Conservation (phyloP, 768 basidiomycete species). For the Leccinum uliginosum region DNA sequence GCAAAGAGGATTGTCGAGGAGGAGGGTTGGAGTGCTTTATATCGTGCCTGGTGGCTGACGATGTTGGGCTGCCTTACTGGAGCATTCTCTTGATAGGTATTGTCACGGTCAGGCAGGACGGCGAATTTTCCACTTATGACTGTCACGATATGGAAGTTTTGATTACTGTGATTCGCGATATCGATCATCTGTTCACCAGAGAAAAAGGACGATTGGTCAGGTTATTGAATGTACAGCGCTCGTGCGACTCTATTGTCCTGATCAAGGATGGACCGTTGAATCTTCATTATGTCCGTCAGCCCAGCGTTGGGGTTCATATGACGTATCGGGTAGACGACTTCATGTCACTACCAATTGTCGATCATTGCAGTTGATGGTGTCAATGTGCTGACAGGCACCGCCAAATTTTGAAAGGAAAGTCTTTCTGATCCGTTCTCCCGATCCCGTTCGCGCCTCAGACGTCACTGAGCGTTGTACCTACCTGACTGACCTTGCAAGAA, state of each 20-base stretch:
- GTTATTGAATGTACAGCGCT: neutral
- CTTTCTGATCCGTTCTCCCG: too few relatives aligned
- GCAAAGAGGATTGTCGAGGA: slow-evolving; percentile 72
- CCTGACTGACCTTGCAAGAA: too few relatives aligned
- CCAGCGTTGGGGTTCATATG: too few relatives aligned
- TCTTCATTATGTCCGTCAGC: too few relatives aligned
- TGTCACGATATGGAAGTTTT: neutral
- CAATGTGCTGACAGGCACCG: neutral
- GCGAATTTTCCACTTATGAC: neutral
- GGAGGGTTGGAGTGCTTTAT: slow-evolving; percentile 70
- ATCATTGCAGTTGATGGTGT: neutral
- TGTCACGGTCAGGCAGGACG: neutral
- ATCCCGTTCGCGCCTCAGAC: too few relatives aligned
- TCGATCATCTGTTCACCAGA: neutral
- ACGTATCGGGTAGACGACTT: neutral
- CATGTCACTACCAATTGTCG: neutral
- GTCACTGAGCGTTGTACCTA: too few relatives aligned
- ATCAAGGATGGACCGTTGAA: neutral
- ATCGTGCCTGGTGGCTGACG: slow-evolving; percentile 86
- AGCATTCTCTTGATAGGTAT: slow-evolving; percentile 34
- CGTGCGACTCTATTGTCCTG: neutral
- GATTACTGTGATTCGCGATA: neutral
- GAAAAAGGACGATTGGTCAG: neutral
- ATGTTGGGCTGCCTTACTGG: slow-evolving; percentile 57
- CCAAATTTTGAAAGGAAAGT: too few relatives aligned